phyloP scores from a whole-genome alignment of 2,329 filamentous ascomycete genomes.

The Epicoccum sorghinum region DNA sequence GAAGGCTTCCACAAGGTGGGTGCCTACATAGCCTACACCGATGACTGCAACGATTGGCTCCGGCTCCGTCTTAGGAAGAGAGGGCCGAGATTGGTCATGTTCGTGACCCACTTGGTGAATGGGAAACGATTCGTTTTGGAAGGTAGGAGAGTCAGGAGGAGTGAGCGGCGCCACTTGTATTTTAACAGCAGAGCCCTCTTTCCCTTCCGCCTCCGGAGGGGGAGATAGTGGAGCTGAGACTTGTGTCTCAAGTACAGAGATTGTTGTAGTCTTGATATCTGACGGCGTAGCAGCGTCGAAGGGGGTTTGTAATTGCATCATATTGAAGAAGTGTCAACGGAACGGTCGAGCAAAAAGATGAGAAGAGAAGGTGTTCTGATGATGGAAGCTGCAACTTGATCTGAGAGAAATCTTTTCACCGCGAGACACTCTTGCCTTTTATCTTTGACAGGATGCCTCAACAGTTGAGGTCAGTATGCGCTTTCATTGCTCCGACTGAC shows the following conservation, averaged over 20 bases:
- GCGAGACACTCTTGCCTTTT: not conserved
- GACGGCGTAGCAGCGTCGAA: too few species aligned
- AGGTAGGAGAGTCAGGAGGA: too few species aligned
- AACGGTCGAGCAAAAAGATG: not conserved
- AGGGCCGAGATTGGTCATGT: not conserved
- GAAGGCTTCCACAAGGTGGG: constrained; percentile 56
- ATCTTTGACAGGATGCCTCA: not conserved
- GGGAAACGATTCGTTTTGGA: not conserved
- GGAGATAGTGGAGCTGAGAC: not conserved
- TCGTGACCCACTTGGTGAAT: not conserved
- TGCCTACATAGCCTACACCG: constrained; percentile 61
- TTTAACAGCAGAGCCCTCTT: too few species aligned
- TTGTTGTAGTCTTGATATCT: not conserved
- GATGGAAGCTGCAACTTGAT: not conserved
- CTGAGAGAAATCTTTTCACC: not conserved
- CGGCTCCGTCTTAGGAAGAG: not conserved
- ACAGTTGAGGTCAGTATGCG: not conserved
- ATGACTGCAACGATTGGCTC: constrained; percentile 53
- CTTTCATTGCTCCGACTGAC: not conserved
- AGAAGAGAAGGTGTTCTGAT: not conserved
- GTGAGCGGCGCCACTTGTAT: too few species aligned
- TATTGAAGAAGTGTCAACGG: not conserved
- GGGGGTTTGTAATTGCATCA: not conserved
- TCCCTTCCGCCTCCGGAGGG: not conserved
- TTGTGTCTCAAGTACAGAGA: not conserved